Percentiles rank a stretch among this genome's conserved stretches.
Conservation (phyloP, 441 rosid genomes). For the Populus hybrid region DNA sequence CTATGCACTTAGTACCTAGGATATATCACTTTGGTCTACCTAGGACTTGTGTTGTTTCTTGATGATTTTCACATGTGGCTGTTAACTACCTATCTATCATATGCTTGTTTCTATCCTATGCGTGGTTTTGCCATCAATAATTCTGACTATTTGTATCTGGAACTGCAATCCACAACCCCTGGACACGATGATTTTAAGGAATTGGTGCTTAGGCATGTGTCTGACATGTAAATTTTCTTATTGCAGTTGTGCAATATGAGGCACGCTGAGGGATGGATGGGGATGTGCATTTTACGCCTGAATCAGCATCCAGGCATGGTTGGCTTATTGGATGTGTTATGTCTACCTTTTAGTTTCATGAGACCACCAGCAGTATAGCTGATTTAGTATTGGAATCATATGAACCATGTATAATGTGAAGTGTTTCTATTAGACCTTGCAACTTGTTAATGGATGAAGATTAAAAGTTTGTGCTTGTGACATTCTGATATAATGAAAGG, state of each 20-base stretch:
- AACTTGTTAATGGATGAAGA: no score
- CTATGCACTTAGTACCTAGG: background rate
- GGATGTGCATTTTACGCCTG: background rate
- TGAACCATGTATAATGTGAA: no score
- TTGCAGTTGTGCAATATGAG: slow-evolving; percentile 51
- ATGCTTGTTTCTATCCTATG: background rate
- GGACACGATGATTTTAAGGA: background rate
- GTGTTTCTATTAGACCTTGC: no score
- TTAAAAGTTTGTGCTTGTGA: no score
- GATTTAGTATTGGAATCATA: no score
- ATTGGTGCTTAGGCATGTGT: background rate
- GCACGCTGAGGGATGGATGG: slow-evolving; percentile 30
- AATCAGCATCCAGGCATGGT: no score
- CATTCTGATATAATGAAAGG: no score
- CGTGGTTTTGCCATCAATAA: background rate
- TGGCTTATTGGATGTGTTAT: background rate
- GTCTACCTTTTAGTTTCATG: background rate
- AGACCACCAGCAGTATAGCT: background rate
- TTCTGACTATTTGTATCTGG: background rate
- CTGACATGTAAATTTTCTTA: background rate
- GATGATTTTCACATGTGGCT: background rate
- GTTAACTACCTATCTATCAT: background rate
- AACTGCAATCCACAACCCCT: background rate
- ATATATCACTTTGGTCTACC: background rate
- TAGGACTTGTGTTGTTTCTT: background rate